Percentiles rank a stretch among this genome's conserved stretches.
These are phyloP conservation scores for Inga leiocalycina DNA, from an alignment of 306 rosid species.

Conservation along the genomic window DNA sequence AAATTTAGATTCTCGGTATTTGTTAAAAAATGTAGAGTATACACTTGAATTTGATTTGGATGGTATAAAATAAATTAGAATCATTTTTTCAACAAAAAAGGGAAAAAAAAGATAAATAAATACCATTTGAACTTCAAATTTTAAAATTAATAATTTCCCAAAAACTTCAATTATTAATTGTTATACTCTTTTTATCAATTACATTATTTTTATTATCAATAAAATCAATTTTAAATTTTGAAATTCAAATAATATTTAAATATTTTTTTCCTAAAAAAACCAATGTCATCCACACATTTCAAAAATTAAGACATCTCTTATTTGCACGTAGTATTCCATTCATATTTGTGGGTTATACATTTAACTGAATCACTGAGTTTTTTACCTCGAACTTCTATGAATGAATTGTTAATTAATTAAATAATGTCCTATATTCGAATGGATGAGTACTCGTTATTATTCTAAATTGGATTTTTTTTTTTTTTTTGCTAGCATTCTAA, in stretches of 20 bases:
- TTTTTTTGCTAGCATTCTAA: too few relatives aligned
- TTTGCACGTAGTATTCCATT: background rate
- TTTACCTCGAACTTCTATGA: background rate
- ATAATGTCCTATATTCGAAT: background rate
- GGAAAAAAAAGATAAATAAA: too few relatives aligned
- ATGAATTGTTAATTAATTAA: background rate
- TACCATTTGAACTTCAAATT: background rate
- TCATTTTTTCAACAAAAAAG: background rate
- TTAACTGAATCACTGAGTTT: background rate
- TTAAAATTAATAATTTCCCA: too few relatives aligned
- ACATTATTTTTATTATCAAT: too few relatives aligned
- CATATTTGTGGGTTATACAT: background rate
- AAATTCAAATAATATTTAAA: too few relatives aligned
- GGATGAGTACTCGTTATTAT: background rate
- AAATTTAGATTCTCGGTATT: background rate
- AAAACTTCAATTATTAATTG: too few relatives aligned
- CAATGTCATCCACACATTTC: background rate
- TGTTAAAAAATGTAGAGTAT: background rate
- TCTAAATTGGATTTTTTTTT: background rate
- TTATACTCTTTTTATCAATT: too few relatives aligned
- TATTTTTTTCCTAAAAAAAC: too few relatives aligned
- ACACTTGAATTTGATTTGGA: background rate
- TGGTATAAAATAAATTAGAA: background rate
- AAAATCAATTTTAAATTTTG: too few relatives aligned
- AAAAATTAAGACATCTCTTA: background rate